Evolutionary conservation across 257 asterid species (phyloP), one percentile per base, ranked within the genome.

Genomic region (Datura wrightii): DNA sequence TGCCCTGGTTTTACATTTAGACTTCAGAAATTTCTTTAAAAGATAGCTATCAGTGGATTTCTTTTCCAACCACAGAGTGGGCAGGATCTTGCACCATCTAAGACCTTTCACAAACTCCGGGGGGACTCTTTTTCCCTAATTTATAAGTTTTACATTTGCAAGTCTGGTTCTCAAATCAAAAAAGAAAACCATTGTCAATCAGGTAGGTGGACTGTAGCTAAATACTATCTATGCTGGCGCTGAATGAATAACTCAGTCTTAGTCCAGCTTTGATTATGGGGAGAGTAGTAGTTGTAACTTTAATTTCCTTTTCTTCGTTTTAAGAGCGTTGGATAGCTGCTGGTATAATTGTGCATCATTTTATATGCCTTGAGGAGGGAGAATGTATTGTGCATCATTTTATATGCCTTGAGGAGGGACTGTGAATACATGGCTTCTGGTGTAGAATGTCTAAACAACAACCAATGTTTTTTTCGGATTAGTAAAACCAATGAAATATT

Each of bases 121-220:
- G 41, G 60, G 60, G 48, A 74, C 59, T 24, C 80, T 42, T 74
- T 24, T 74, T 31, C 8, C 60, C 81, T 31, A 44, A 34, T 24
- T 50, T 50, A 7, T 46, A 11, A 46, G 59, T 48, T 46, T 19
- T 46, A 48, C 79, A 11, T 72, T 72, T 46, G 19, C 9, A 72
- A 46, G 13, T 19, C 58, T 19, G n/a, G 59, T 46, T 66, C 48
- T 13, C 46, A 1, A 31, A 14, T 2, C 48, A 13, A 14, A 13
- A 66, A 66, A 36, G 46, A 36, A 55, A 66, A 3, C 24, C 52
- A 39, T 44, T 69, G n/a, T 50, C 50, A 76, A 44, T 31, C 62
- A 50, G 46, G 62, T 31, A 76, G 44, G 56, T 76, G 62, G 62
- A 24, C 46, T 50, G 14, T 76, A 50, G 82, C 62, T 50, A 76